Evolutionary conservation across 2,329 filamentous ascomycete genomes (phyloP).

Genomic region (Penicillium sp.): DNA sequence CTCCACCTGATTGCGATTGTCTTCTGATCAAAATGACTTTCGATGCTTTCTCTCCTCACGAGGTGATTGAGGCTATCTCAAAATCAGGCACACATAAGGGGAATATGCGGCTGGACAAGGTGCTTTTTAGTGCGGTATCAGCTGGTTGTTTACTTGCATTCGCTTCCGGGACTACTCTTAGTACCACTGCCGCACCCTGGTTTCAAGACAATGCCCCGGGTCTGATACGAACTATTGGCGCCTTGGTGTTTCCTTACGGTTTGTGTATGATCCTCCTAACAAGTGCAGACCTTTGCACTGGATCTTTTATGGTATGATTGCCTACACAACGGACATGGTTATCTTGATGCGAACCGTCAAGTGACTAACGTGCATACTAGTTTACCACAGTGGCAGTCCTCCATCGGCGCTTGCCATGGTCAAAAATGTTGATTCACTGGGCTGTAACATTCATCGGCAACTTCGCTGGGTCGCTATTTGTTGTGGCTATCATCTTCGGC

Average conservation of each 20-base stretch:
- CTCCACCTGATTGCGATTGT: neutral
- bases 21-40: slow-evolving; percentile 20
- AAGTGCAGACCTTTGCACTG: slow-evolving; percentile 52
- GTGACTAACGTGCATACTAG: slow-evolving; percentile 20
- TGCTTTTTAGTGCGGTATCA: slow-evolving; percentile 54
- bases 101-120: slow-evolving; percentile 54
- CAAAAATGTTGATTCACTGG: slow-evolving; percentile 41
- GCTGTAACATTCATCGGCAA: slow-evolving; percentile 53
- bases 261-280: slow-evolving; percentile 52
- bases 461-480: slow-evolving; percentile 50
- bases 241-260: slow-evolving; percentile 52
- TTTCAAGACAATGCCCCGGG: slow-evolving; percentile 52
- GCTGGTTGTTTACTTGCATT: slow-evolving; percentile 56
- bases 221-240: slow-evolving; percentile 48
- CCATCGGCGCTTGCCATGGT: slow-evolving; percentile 42
- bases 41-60: slow-evolving; percentile 48
- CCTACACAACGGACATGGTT: too few species aligned
- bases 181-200: slow-evolving; percentile 50
- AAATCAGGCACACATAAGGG: slow-evolving; percentile 54
- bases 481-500: slow-evolving; percentile 51
- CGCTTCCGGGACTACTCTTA: slow-evolving; percentile 50
- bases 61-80: slow-evolving; percentile 54
- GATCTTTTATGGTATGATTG: slow-evolving; percentile 44
- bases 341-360: neutral
- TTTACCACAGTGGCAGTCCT: slow-evolving; percentile 48